A percentile compares a stretch with the other conserved stretches of the same genome.
Evolutionary conservation across 768 basidiomycete genomes (phyloP).

Genomic region (Artomyces pyxidatus): DNA sequence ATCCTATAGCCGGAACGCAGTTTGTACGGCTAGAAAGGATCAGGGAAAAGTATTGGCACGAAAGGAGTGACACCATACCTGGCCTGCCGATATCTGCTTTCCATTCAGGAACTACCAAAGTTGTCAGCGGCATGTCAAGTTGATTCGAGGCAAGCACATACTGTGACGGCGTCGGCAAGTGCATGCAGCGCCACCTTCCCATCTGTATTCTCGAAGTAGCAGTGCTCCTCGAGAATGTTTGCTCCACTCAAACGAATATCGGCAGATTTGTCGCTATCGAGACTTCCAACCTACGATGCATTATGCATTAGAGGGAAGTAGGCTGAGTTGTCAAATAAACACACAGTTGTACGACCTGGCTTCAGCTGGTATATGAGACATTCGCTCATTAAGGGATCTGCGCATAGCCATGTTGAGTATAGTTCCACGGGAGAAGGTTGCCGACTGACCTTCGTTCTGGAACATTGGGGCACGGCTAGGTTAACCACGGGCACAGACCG

Average conservation of each 20-base stretch:
- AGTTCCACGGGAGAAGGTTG: constrained; percentile 47
- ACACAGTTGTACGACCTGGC: constrained; percentile 67
- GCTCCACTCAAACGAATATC: constrained; percentile 90
- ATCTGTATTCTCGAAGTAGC: constrained; percentile 79
- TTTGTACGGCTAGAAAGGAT: constrained; percentile 51
- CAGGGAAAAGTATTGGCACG: neutral
- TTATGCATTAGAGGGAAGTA: constrained; percentile 7
- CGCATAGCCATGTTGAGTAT: constrained; percentile 32
- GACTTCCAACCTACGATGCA: constrained; percentile 62
- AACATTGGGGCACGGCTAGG: neutral
- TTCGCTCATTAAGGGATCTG: constrained; percentile 95
- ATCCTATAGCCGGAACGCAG: constrained; percentile 93
- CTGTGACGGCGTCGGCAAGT: constrained; percentile 76
- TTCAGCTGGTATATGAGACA: constrained; percentile 92
- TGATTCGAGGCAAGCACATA: constrained; percentile 28
- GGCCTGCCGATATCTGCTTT: constrained; percentile 69
- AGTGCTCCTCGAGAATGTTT: constrained; percentile 89
- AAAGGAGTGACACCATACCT: constrained; percentile 40
- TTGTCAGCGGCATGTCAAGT: constrained; percentile 10
- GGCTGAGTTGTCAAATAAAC: constrained; percentile 16
- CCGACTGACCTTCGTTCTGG: constrained; percentile 15
- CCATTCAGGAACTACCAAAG: constrained; percentile 80
- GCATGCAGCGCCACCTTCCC: constrained; percentile 80
- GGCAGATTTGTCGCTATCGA: constrained; percentile 73
- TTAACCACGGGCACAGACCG: neutral